Percentiles rank a stretch among this genome's conserved stretches.
These are phyloP conservation scores for Aspergillus sp. DNA, from an alignment of 2,329 filamentous ascomycete species.

Conservation along the genomic window DNA sequence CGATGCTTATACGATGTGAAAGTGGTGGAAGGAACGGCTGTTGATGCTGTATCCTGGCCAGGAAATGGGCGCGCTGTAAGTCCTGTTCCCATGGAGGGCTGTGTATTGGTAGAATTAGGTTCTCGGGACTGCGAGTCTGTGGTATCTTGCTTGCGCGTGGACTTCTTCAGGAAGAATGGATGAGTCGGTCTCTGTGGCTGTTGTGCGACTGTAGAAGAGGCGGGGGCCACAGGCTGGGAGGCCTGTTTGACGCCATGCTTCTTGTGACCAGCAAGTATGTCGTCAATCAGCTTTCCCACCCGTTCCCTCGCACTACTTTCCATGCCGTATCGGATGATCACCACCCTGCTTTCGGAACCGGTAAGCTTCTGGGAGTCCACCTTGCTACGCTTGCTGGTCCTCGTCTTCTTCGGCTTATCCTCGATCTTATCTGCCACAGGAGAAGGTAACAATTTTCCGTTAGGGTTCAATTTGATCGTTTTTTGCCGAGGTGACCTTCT, in stretches of 20 bases:
- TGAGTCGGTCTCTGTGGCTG: constrained; percentile 56
- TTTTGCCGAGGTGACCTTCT: constrained; percentile 55
- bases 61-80: neutral
- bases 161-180: constrained; percentile 69
- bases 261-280: constrained; percentile 56
- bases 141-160: constrained; percentile 29
- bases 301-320: constrained; percentile 48
- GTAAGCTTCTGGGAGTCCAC: constrained; percentile 37
- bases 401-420: constrained; percentile 22
- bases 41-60: neutral
- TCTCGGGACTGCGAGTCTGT: neutral
- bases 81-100: neutral
- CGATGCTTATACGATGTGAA: constrained; percentile 24
- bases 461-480: constrained; percentile 43
- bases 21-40: constrained; percentile 1
- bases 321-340: constrained; percentile 62
- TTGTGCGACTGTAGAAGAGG: constrained; percentile 15
- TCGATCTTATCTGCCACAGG: constrained; percentile 27
- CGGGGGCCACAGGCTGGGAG: constrained; percentile 22
- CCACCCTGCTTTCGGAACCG: constrained; percentile 39
- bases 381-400: constrained; percentile 38
- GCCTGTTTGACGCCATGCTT: constrained; percentile 29
- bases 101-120: neutral
- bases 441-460: constrained; percentile 47
- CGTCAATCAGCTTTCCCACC: constrained; percentile 63